These are phyloP conservation scores for Globisporangium barbulae DNA, from an alignment of 352 stramenopile species.

Conservation along the genomic window DNA sequence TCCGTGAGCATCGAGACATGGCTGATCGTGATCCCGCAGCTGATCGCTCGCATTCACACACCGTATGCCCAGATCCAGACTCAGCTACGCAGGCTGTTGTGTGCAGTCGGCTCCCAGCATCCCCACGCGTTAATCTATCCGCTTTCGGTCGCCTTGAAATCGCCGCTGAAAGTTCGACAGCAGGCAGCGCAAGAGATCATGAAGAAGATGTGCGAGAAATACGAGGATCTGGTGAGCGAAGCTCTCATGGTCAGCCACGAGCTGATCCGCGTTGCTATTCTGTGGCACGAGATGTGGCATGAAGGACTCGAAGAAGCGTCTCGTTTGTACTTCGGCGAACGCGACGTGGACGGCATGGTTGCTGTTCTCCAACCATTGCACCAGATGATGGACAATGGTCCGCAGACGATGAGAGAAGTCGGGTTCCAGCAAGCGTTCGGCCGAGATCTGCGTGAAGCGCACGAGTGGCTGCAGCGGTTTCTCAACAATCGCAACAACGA, in stretches of 20 bases:
- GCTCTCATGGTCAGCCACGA: constrained; percentile 93
- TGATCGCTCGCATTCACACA: constrained; percentile 91
- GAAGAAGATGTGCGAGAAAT: constrained; percentile 92
- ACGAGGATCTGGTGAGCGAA: constrained; percentile 95
- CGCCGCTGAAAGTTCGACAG: constrained; percentile 84
- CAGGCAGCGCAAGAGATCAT: constrained; percentile 95
- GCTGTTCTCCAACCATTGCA: constrained; percentile 93
- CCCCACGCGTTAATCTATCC: constrained; percentile 98
- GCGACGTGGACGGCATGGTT: constrained; percentile 96
- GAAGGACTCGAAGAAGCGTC: constrained; percentile 97
- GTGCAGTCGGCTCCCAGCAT: constrained; percentile 90
- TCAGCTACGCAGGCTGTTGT: constrained; percentile 87
- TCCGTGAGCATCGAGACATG: constrained; percentile 96
- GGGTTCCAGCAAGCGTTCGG: constrained; percentile 91
- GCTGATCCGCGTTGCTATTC: constrained; percentile 97
- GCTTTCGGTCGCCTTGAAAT: constrained; percentile 96
- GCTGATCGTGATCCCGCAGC: constrained; percentile 97
- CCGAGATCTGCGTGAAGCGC: constrained; percentile 84
- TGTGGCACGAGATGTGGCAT: constrained; percentile 99
- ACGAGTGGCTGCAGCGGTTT: constrained; percentile 74
- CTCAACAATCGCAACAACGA: constrained; percentile 54
- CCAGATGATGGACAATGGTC: constrained; percentile 86
- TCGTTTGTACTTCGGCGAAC: constrained; percentile 95
- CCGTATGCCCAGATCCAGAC: constrained; percentile 62
- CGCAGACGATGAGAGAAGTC: constrained; percentile 73